phyloP scores from a whole-genome alignment of 805 yeast species.

The Jamesozyma spencerorum region DNA sequence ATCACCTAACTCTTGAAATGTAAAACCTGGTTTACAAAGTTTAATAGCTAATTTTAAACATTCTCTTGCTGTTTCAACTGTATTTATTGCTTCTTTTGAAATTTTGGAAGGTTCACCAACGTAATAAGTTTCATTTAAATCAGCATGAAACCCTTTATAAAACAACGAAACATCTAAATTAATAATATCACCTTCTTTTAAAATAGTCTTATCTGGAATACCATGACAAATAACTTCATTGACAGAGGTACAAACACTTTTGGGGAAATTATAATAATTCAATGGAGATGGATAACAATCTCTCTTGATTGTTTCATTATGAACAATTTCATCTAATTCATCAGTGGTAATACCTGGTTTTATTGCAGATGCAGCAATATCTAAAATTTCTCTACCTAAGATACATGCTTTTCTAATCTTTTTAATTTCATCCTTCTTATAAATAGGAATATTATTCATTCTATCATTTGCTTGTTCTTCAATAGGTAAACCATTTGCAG shows the following conservation, averaged over 20 bases:
- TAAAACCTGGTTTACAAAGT: conserved; percentile 81
- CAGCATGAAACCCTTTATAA: conserved; percentile 86
- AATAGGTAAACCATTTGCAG: conserved; percentile 66
- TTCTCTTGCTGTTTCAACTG: conserved; percentile 89
- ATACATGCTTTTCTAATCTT: conserved; percentile 67
- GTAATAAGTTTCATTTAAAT: conserved; percentile 91
- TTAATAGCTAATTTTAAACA: conserved; percentile 76
- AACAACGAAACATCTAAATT: conserved; percentile 83
- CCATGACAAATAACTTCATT: conserved; percentile 97
- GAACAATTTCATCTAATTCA: conserved; percentile 78
- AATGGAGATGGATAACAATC: conserved; percentile 91
- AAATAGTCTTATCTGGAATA: conserved; percentile 80
- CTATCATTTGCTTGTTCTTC: conserved; percentile 69
- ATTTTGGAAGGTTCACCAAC: conserved; percentile 82
- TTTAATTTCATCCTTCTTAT: conserved; percentile 59
- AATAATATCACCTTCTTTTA: conserved; percentile 89
- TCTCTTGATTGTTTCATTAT: conserved; percentile 79
- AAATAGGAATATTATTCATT: conserved; percentile 52
- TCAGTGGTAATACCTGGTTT: conserved; percentile 91
- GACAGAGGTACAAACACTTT: conserved; percentile 84
- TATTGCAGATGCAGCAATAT: conserved; percentile 73
- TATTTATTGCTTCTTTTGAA: conserved; percentile 63
- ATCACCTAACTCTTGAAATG: conserved; percentile 80
- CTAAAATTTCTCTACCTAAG: conserved; percentile 81
- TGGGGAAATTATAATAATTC: conserved; percentile 89